Base-by-base conservation (phyloP, 2,329 filamentous ascomycete species). In the Aspergillus awamori region DNA sequence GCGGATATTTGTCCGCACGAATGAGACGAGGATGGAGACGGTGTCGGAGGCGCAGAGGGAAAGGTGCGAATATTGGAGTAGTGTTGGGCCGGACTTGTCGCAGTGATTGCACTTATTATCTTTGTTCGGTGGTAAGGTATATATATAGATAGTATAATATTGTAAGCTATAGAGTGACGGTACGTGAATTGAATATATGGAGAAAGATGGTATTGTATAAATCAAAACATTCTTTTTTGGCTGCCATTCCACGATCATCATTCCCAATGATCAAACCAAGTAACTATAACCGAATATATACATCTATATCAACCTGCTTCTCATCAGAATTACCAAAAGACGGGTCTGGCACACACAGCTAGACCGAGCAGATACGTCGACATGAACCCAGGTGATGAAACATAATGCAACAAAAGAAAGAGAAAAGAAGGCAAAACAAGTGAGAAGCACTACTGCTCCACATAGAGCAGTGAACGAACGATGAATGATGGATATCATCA, bases 21-120 rank as follows among this genome's bases (percentile, higher is more conserved):
- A 77, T 5, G 69, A 77, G 7, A 80, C 72, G 4, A 77, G 70
- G n/a, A 84, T 84, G 79, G 81, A 83, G 66, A 68, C 55, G 15
- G 79, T 82, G 15, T 73, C 77, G 30, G 41, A 49, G 3, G 75
- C 69, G 5, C 79, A 82, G 63, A 67, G 67, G 66, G 69, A 67
- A 48, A 78, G 80, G 57, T 87, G 85, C 72, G 64, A 70, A 20
- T 87, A 84, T 72, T 74, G 85, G 61, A 70, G 69, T 30, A 74
- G 75, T 30, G 85, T 87, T 71, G 84, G 82, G 2, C 61, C 76
- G 38, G 73, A 70, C 17, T 71, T 85, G 63, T 75, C 75, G 62
- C 83, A 86, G 74, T 85, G 43, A 59, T 33, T 33, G 11, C 47
- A 17, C 45, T 33, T 17, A 20, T 43, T 5, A 33, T 20, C 5